Evolutionary conservation across 2,329 filamentous ascomycete genomes (phyloP), one percentile per base, ranked within the genome.

Genomic region (Colletotrichum scovillei): DNA sequence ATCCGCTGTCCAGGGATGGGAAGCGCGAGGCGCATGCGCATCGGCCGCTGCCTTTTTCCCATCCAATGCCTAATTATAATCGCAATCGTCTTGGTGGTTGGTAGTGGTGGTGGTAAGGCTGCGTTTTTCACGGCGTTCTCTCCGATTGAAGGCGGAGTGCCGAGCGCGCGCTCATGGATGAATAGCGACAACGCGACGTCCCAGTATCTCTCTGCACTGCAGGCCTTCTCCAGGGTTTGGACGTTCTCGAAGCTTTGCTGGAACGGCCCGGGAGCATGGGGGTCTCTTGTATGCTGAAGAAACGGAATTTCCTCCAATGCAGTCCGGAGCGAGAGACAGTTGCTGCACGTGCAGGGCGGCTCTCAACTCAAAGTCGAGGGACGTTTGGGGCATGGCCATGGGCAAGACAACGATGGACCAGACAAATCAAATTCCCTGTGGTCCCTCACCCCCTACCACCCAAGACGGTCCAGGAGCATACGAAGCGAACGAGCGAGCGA

Each of bases 291-390:
- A 66, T 52, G 32, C 55, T 32, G 71, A 71, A 62, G 49, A 57
- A 56, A 71, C 71, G 60, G 71, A 66, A 73, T 73, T 49, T 64
- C 49, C 67, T 71, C 56, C 32, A 73, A 32, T 52, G 26, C 59
- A 60, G 59, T 69, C 67, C 70, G 67, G 60, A 49, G 67, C 60
- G 60, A 62, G 62, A 66, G 67, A 60, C 60, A 70, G 67, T 57
- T 56, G 35, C 62, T 66, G 71, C 64, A 56, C 57, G 70, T 66
- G 70, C 70, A 65, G 56, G 55, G 60, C 67, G 30, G 30, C 71
- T 66, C 55, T 62, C 38, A 42, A 42, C 55, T 62, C 38, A 42
- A 42, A 16, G 38, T 42, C 32, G 38, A 69, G 38, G 55, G 32
- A 49, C 56, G 53, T 38, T 46, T 55, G 32, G 42, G 35, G 11